A percentile compares a stretch with the other conserved stretches of the same genome.
Conservation (phyloP, 495 filamentous ascomycete genomes). For the Stereocaulon alpinum region DNA sequence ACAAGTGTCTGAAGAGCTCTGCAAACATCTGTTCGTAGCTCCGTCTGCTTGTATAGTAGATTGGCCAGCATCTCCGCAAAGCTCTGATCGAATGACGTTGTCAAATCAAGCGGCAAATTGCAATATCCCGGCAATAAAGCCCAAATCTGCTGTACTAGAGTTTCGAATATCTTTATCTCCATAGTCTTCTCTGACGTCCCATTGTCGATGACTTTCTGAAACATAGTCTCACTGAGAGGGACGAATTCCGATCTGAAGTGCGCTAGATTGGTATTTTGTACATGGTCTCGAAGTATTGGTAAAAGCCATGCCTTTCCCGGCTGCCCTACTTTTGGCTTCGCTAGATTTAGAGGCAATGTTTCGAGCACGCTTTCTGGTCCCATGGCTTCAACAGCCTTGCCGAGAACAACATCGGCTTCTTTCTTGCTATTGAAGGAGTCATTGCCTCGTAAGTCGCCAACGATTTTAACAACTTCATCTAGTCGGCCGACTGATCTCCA, state of each 20-base stretch:
- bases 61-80: slow-evolving; percentile 89
- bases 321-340: slow-evolving; percentile 60
- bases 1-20: slow-evolving; percentile 73
- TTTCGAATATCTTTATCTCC: slow-evolving; percentile 96
- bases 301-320: slow-evolving; percentile 90
- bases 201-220: slow-evolving; percentile 75
- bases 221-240: slow-evolving; percentile 80
- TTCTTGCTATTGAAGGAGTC: slow-evolving; percentile 90
- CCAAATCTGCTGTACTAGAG: slow-evolving; percentile 91
- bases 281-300: slow-evolving; percentile 74
- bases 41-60: slow-evolving; percentile 82
- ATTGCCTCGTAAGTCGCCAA: slow-evolving; percentile 82
- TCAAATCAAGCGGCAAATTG: slow-evolving; percentile 73
- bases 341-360: slow-evolving; percentile 76
- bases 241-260: slow-evolving; percentile 82
- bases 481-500: slow-evolving; percentile 76
- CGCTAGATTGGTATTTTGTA: slow-evolving; percentile 69
- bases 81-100: slow-evolving; percentile 66
- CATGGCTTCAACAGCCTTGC: slow-evolving; percentile 76
- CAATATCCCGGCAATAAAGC: slow-evolving; percentile 91
- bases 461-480: slow-evolving; percentile 55
- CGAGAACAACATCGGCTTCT: slow-evolving; percentile 81
- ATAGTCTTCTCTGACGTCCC: slow-evolving; percentile 73
- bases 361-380: slow-evolving; percentile 71
- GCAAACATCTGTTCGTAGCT: slow-evolving; percentile 78